A percentile compares a stretch with the other conserved stretches of the same genome.
Conservation (phyloP, 495 filamentous ascomycete genomes). For the Viridothelium virens region DNA sequence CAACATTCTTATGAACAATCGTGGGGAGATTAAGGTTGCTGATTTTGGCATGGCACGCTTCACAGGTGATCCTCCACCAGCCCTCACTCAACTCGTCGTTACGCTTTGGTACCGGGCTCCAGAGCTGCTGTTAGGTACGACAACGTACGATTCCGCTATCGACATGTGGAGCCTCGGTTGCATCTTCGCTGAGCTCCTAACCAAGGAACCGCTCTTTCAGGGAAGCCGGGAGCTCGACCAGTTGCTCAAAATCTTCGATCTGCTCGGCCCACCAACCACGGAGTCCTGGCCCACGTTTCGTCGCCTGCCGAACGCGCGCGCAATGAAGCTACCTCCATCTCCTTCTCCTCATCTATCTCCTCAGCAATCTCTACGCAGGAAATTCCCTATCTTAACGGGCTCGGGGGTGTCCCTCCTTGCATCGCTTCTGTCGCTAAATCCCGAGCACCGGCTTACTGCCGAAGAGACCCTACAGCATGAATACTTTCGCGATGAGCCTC, state of each 20-base stretch:
- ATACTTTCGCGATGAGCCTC: constrained; percentile 86
- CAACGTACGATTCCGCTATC: constrained; percentile 65
- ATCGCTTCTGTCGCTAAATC: constrained; percentile 66
- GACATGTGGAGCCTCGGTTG: constrained; percentile 97
- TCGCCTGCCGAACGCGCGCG: constrained; percentile 80
- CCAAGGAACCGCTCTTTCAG: constrained; percentile 74
- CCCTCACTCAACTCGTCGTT: constrained; percentile 88
- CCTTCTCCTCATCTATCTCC: neutral
- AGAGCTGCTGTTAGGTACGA: constrained; percentile 78
- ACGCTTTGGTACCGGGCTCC: constrained; percentile 96
- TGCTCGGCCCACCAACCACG: constrained; percentile 84
- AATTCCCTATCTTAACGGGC: constrained; percentile 73
- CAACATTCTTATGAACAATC: constrained; percentile 92
- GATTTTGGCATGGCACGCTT: constrained; percentile 98
- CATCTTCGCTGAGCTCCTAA: constrained; percentile 88
- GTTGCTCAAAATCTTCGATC: constrained; percentile 71
- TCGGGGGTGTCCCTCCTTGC: constrained; percentile 64
- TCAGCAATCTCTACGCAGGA: constrained; percentile 49
- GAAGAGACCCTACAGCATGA: constrained; percentile 63
- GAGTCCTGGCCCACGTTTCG: constrained; percentile 81
- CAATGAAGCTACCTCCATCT: constrained; percentile 63
- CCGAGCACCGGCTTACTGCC: constrained; percentile 60
- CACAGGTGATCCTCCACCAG: constrained; percentile 65
- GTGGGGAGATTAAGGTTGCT: constrained; percentile 88
- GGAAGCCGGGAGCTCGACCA: constrained; percentile 95